Percentiles rank a stretch among this genome's conserved stretches.
These are phyloP conservation scores for Erythrobasidium yunnanense DNA, from an alignment of 768 basidiomycete genomes.

Conservation along the genomic window DNA sequence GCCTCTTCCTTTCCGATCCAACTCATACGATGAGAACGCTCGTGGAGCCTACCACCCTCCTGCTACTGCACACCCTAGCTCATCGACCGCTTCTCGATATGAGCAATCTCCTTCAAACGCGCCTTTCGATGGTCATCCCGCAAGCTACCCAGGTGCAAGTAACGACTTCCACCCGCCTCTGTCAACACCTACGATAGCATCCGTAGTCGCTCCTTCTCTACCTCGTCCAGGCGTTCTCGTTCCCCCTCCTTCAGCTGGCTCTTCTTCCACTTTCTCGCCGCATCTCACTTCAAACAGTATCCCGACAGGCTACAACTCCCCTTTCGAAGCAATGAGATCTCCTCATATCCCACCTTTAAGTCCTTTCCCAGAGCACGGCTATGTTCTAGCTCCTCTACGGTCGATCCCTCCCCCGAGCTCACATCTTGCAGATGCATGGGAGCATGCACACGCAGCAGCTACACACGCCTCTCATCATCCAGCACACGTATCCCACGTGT, in stretches of 20 bases:
- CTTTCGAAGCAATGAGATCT: neutral
- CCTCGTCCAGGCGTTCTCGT: no score
- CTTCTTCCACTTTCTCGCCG: neutral
- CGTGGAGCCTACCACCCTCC: neutral
- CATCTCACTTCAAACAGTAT: no score
- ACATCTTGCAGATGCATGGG: neutral
- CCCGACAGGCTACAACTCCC: no score
- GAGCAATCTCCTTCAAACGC: neutral
- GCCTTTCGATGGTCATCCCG: no score
- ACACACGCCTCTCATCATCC: neutral
- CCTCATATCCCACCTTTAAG: neutral
- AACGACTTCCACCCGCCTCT: no score
- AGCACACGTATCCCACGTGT: neutral
- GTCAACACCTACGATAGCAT: no score
- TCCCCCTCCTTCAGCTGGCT: neutral
- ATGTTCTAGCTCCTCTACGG: neutral
- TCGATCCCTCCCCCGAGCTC: no score
- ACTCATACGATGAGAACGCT: neutral
- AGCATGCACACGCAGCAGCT: neutral
- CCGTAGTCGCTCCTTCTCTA: no score
- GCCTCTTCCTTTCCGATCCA: conserved; percentile 10
- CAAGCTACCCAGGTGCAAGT: conserved; percentile 7
- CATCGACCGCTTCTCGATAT: neutral
- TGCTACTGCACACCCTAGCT: neutral
- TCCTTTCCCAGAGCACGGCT: neutral